A percentile compares a stretch with the other conserved stretches of the same genome.
These are phyloP conservation scores for Coleophoma eucalyptorum DNA, from an alignment of 2,329 filamentous ascomycete species.

Conservation along the genomic window DNA sequence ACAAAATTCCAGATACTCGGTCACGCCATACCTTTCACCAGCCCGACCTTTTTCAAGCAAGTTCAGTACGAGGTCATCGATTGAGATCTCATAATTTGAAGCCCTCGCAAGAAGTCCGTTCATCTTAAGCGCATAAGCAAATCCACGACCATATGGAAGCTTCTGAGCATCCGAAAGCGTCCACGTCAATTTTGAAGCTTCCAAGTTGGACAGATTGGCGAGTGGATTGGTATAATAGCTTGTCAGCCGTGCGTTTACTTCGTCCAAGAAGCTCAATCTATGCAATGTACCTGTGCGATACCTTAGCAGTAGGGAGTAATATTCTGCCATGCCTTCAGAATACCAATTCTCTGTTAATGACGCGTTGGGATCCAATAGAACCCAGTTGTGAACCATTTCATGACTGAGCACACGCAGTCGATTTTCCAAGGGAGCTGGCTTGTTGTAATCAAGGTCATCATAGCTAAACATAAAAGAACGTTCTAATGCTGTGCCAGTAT, in stretches of 20 bases:
- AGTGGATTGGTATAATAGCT: neutral
- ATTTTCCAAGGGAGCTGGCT: conserved; percentile 5
- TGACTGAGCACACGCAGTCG: conserved; percentile 5
- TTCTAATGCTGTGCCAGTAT: neutral
- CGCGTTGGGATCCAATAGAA: neutral
- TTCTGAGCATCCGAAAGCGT: neutral
- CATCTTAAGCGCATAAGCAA: neutral
- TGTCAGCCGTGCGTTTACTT: neutral
- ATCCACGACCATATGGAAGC: neutral
- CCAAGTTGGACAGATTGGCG: neutral
- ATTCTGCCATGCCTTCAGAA: neutral
- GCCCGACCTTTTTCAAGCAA: neutral
- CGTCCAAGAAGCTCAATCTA: neutral
- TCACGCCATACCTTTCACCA: neutral
- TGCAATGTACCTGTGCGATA: neutral
- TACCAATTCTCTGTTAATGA: neutral
- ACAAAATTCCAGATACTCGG: neutral
- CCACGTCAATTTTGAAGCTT: neutral
- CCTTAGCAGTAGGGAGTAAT: neutral
- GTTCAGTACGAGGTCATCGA: neutral
- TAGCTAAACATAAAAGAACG: conserved; percentile 9
- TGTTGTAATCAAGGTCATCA: neutral
- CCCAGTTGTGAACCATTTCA: conserved; percentile 8
- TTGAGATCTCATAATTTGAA: neutral
- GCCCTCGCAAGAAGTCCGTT: neutral